These are phyloP conservation scores for Phytophthora sansomeana DNA, from an alignment of 352 stramenopile genomes.

Conservation along the genomic window DNA sequence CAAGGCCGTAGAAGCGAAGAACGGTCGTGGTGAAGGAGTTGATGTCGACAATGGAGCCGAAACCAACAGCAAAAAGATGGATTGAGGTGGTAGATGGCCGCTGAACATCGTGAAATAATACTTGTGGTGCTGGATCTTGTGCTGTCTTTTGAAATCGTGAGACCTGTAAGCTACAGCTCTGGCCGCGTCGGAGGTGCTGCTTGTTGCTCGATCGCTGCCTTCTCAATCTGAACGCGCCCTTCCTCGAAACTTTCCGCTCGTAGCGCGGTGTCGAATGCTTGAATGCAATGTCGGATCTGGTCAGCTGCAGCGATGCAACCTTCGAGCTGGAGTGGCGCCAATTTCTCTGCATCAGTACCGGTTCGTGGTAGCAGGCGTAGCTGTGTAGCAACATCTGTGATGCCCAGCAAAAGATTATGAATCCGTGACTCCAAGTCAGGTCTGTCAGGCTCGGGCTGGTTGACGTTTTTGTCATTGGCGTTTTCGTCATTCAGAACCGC, in stretches of 20 bases:
- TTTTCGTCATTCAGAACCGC: neutral
- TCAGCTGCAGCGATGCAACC: slow-evolving; percentile 35
- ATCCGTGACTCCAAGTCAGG: slow-evolving; percentile 14
- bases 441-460: neutral
- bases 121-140: neutral
- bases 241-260: slow-evolving; percentile 1
- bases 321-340: slow-evolving; percentile 22
- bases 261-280: slow-evolving; percentile 24
- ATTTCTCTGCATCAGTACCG: slow-evolving; percentile 3
- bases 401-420: slow-evolving; percentile 27
- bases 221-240: neutral
- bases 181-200: neutral
- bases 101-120: slow-evolving; percentile 12
- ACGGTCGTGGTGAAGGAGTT: neutral
- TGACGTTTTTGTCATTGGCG: too few species aligned
- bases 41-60: neutral
- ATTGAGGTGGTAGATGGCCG: slow-evolving; percentile 16
- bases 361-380: slow-evolving; percentile 23
- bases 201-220: neutral
- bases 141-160: neutral
- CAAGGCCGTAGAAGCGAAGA: slow-evolving; percentile 13
- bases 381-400: slow-evolving; percentile 26
- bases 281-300: slow-evolving; percentile 36
- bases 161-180: neutral
- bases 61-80: slow-evolving; percentile 30